Base-by-base conservation (phyloP, 257 asterid genomes). In the Asclepias syriaca region DNA sequence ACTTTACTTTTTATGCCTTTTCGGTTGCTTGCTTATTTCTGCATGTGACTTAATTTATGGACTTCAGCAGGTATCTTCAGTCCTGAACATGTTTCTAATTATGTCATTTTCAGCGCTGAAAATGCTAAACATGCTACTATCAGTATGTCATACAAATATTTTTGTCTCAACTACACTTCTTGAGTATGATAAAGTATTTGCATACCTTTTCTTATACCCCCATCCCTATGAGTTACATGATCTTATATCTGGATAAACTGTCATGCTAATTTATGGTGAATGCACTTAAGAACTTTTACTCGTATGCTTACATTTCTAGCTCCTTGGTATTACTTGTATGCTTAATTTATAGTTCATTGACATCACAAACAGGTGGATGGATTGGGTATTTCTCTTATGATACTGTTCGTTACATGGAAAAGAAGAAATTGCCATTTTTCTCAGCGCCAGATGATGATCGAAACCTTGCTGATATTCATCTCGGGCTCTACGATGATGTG, bases 381-480 rank as follows among this genome's bases (percentile, higher is more conserved):
- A 92, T 91, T 73, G 98, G 98, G 6, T 89, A 84, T 77, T 91
- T 93, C 79, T 91, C 98, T 19, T 93, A 93, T 22, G 98, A 93
- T 69, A 89, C 97, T 2, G 96, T 89, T 75, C 92, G 98, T 16
- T 93, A 86, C 72, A 72, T 72, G 2, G 98, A 88, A 81, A 85
- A 78, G 78, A 86, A 77, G 79, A 93, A 83, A 84, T 73, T 91
- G 48, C 85, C 96, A 46, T 93, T 93, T 78, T 74, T 87, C 53
- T 72, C 10, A 11, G 96, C 97, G 11, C 96, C 94, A 58, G 78
- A 22, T 22, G 98, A 91, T 78, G 98, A 91, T 72, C 74, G 96
- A 60, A 78, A 87, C 71, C 83, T 93, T 68, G 76, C 96, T 16
- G 99, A 94, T 80, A 84, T 94, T 82, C 97, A 94, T 81, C 88